A percentile compares a stretch with the other conserved stretches of the same genome.
Conservation (phyloP, 495 filamentous ascomycete genomes). For the Daldinia childiae region DNA sequence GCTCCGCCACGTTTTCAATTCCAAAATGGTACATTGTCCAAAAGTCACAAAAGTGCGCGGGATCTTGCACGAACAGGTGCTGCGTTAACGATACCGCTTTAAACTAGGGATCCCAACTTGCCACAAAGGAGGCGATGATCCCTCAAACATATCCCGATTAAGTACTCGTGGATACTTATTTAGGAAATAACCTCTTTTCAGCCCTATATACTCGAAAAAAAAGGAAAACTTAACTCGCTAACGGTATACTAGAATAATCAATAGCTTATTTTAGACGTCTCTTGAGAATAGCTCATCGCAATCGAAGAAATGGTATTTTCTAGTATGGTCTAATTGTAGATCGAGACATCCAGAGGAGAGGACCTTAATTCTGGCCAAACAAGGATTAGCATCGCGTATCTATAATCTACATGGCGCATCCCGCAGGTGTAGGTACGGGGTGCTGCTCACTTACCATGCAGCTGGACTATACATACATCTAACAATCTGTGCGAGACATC, state of each 20-base stretch:
- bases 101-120: background rate
- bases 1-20: too few relatives aligned
- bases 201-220: constrained; percentile 13
- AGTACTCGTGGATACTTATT: constrained; percentile 3
- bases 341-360: background rate
- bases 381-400: constrained; percentile 32
- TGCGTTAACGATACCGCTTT: too few relatives aligned
- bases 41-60: too few relatives aligned
- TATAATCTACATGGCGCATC: constrained; percentile 32
- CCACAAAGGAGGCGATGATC: constrained; percentile 5
- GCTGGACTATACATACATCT: constrained; percentile 10
- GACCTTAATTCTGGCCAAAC: constrained; percentile 14
- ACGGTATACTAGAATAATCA: background rate
- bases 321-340: background rate
- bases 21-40: too few relatives aligned
- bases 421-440: constrained; percentile 23
- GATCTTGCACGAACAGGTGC: too few relatives aligned
- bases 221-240: background rate
- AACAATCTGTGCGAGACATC: constrained; percentile 38
- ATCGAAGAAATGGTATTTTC: background rate
- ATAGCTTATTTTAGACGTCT: background rate
- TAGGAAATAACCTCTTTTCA: constrained; percentile 11
- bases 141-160: constrained; percentile 4
- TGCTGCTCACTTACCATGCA: constrained; percentile 21
- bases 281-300: background rate